Evolutionary conservation across 768 basidiomycete genomes (phyloP), one percentile per base, ranked within the genome.

Genomic region (Boletellus emodensis): DNA sequence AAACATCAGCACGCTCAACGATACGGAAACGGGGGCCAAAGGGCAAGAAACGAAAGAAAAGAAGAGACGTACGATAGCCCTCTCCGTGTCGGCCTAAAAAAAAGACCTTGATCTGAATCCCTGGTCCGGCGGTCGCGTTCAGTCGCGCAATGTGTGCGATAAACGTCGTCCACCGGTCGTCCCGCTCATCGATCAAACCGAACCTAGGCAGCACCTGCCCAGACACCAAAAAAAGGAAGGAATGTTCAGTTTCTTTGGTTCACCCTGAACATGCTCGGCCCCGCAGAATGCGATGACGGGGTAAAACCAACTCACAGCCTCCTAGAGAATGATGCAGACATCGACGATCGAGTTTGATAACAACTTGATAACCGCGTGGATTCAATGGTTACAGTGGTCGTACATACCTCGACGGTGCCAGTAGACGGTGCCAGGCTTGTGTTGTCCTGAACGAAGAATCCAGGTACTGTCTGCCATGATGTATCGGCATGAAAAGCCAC

Each of bases 61-160:
- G 3, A 4, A 15, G 40, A 22, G 14, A 61, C 61, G 46, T 17
- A 62, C 61, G 61, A 41, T 62, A 62, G 9, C 86, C 88, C 65
- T 90, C 72, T 1, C 88, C 88, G 53, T 91, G 88, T 55, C 88
- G 72, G 3, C 78, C 79, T 2, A 89, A 64, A 50, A 84, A 78
- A 48, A 90, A 70, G 12, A 86, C 70, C 57, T 89, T 90, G 69
- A 48, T 55, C 14, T 49, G 47, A 2, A 53, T 47, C 11, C 55
- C 55, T 3, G 49, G 45, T 28, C 44, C 48, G 2, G 61, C 53
- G 1, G 46, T 48, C 26, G 41, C 45, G 3, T 61, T 61, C 49
- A 89, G 62, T n/a, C 64, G 51, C 6, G 63, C 49, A n/a, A 90
- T 64, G 9, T 69, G 57, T 1, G 55, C 44, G 22, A 64, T 58